Base-by-base conservation (phyloP, 2,329 filamentous ascomycete species). In the Pestalotiopsis sp. region DNA sequence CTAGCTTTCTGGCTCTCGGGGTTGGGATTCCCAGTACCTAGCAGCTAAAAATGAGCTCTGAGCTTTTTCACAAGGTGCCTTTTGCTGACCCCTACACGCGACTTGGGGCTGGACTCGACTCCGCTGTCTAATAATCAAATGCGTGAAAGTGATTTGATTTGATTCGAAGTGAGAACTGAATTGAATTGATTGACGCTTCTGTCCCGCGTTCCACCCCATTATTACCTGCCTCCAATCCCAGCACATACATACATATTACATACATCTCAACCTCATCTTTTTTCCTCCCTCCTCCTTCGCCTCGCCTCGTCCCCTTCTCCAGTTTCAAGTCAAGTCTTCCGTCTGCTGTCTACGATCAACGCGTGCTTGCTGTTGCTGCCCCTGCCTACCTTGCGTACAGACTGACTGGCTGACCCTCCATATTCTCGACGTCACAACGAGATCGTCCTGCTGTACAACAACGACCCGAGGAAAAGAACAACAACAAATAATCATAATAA, bases 381-480 rank as follows among this genome's bases (percentile, higher is more conserved):
- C 31, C 31, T 52, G 17, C 45, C 45, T 17, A 52, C 17, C 45
- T n/a, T 17, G n/a, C 45, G 7, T 52, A 20, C 17, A 13, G 45
- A 52, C 45, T n/a, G 7, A n/a, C 45, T 52, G 17, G 17, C 45
- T 52, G 17, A 27, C n/a, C 20, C 61, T 41, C 59, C 59, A 20
- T 23, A 12, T 64, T 64, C 61, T 64, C 61, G 61, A 64, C 61
- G 61, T 64, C 61, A 49, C 61, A 64, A 64, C 61, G 61, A 64
- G 61, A 64, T 52, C 45, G 17, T 52, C 17, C 45, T 52, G 45
- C 45, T 52, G 45, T 52, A 52, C 45, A 20, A 52, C 45, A 52
- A 52, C 45, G 20, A 36, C 31, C 31, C 7, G 9, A 36, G 31
- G 31, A 11, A 7, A 49, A 52, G 20, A 52, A 52, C n/a, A 52